These are phyloP conservation scores for Ophiosphaerella herpotricha DNA, from an alignment of 2,329 filamentous ascomycete species.

Conservation along the genomic window DNA sequence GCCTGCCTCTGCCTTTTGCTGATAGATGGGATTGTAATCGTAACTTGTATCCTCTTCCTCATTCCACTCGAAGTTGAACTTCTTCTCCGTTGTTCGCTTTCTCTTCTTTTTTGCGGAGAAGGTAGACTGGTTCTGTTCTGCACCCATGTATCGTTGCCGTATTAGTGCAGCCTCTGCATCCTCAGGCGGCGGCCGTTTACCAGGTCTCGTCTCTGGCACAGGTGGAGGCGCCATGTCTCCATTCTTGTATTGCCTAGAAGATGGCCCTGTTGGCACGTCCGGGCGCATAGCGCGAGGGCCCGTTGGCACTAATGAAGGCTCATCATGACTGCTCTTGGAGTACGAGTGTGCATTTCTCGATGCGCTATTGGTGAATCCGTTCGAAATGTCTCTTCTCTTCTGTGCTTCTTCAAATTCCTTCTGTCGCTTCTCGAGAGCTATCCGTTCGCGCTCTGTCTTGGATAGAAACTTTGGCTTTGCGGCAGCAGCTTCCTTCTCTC, in stretches of 20 bases:
- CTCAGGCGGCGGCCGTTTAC: slow-evolving; percentile 49
- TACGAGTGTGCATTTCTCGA: slow-evolving; percentile 9
- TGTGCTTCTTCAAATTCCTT: slow-evolving; percentile 70
- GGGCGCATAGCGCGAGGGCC: slow-evolving; percentile 72
- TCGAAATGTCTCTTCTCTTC: slow-evolving; percentile 53
- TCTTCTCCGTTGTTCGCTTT: slow-evolving; percentile 88
- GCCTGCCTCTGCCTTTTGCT: slow-evolving; percentile 66
- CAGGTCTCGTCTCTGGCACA: slow-evolving; percentile 44
- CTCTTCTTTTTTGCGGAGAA: slow-evolving; percentile 97
- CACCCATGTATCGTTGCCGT: slow-evolving; percentile 86
- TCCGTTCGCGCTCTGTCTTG: slow-evolving; percentile 77
- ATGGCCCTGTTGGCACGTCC: slow-evolving; percentile 55
- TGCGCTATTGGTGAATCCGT: slow-evolving; percentile 5
- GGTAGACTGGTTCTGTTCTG: slow-evolving; percentile 81
- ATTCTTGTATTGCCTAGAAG: slow-evolving; percentile 55
- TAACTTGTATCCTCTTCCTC: slow-evolving; percentile 88
- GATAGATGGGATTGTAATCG: slow-evolving; percentile 82
- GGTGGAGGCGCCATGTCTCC: slow-evolving; percentile 59
- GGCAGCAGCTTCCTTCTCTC: slow-evolving; percentile 80
- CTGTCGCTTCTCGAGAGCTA: slow-evolving; percentile 76
- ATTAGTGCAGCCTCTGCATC: slow-evolving; percentile 75
- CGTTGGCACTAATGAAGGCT: slow-evolving; percentile 61
- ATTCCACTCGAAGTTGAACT: slow-evolving; percentile 99
- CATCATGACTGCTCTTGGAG: slow-evolving; percentile 12
- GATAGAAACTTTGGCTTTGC: slow-evolving; percentile 88